Percentiles rank a stretch among this genome's conserved stretches.
These are phyloP conservation scores for Trichoderma guizhouense DNA, from an alignment of 2,329 filamentous ascomycete genomes.

Conservation along the genomic window DNA sequence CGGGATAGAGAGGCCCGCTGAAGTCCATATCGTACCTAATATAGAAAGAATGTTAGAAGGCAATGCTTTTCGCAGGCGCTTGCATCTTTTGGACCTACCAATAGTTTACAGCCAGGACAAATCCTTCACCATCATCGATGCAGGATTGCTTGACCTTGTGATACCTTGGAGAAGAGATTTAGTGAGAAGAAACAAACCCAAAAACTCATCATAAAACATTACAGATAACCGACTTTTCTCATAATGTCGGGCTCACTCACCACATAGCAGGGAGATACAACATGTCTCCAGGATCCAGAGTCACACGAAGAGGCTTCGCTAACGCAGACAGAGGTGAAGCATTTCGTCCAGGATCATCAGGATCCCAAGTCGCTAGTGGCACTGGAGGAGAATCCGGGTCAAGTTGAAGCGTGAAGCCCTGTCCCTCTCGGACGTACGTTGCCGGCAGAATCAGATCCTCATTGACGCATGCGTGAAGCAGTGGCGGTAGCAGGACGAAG, in stretches of 20 bases:
- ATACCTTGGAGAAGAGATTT: slow-evolving; percentile 46
- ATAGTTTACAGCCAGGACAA: slow-evolving; percentile 79
- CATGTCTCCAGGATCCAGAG: slow-evolving; percentile 71
- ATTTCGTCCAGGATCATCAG: slow-evolving; percentile 51
- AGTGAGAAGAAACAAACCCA: neutral
- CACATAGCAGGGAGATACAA: slow-evolving; percentile 78
- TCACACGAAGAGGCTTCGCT: slow-evolving; percentile 62
- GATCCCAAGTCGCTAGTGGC: slow-evolving; percentile 74
- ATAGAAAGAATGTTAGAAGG: slow-evolving; percentile 7
- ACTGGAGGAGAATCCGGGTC: slow-evolving; percentile 42
- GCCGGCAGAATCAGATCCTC: slow-evolving; percentile 57
- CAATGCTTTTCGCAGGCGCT: neutral
- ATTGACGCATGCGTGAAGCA: slow-evolving; percentile 65
- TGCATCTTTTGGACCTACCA: slow-evolving; percentile 51
- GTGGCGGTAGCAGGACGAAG: slow-evolving; percentile 70
- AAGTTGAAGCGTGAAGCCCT: slow-evolving; percentile 30
- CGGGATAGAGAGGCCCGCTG: slow-evolving; percentile 62
- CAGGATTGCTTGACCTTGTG: slow-evolving; percentile 77
- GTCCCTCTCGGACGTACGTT: slow-evolving; percentile 49
- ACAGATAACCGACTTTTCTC: neutral
- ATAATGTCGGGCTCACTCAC: slow-evolving; percentile 41
- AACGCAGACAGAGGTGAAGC: slow-evolving; percentile 58
- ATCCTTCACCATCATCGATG: slow-evolving; percentile 63
- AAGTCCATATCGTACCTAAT: slow-evolving; percentile 78
- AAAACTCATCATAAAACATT: neutral